These are phyloP conservation scores for Fraxinus paxiana DNA, from an alignment of 305 asterid genomes.

Conservation along the genomic window DNA sequence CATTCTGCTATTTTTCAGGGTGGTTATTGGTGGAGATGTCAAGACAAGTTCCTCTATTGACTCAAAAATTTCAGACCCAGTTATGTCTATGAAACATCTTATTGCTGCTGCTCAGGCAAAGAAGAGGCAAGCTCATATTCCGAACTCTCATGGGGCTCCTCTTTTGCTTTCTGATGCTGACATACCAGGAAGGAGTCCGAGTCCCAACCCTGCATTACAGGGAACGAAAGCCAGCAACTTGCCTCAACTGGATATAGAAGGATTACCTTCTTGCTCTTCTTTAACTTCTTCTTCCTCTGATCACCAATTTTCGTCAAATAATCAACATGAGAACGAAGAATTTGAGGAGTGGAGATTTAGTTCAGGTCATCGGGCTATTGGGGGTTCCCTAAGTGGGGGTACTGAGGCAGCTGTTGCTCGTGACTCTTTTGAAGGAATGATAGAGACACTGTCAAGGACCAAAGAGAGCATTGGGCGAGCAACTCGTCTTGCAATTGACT, in stretches of 20 bases:
- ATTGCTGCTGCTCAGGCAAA: conserved; percentile 93
- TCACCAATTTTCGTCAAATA: conserved; percentile 40
- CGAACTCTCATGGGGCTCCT: conserved; percentile 40
- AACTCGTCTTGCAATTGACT: conserved; percentile 92
- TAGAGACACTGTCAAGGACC: conserved; percentile 93
- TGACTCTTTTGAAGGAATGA: conserved; percentile 97
- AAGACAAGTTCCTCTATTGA: conserved; percentile 36
- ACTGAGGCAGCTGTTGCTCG: conserved; percentile 98
- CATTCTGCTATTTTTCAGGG: conserved; percentile 42
- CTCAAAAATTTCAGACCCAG: conserved; percentile 47
- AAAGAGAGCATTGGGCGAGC: conserved; percentile 97
- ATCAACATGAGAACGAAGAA: conserved; percentile 61
- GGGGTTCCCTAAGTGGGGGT: conserved; percentile 72
- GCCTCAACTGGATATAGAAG: conserved; percentile 42
- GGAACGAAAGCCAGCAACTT: conserved; percentile 47
- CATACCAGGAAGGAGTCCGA: conserved; percentile 37
- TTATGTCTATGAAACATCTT: conserved; percentile 62
- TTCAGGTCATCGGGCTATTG: conserved; percentile 57
- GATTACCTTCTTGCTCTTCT: conserved; percentile 24
- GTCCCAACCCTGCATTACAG: conserved; percentile 41
- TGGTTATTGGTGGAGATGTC: conserved; percentile 41
- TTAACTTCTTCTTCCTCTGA: conserved; percentile 45
- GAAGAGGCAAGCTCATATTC: conserved; percentile 61
- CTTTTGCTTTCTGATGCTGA: conserved; percentile 44
- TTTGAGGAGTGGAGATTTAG: conserved; percentile 61